Evolutionary conservation across 805 yeast genomes (phyloP), one percentile per base, ranked within the genome.

Genomic region (Scheffersomyces coipomensis): DNA sequence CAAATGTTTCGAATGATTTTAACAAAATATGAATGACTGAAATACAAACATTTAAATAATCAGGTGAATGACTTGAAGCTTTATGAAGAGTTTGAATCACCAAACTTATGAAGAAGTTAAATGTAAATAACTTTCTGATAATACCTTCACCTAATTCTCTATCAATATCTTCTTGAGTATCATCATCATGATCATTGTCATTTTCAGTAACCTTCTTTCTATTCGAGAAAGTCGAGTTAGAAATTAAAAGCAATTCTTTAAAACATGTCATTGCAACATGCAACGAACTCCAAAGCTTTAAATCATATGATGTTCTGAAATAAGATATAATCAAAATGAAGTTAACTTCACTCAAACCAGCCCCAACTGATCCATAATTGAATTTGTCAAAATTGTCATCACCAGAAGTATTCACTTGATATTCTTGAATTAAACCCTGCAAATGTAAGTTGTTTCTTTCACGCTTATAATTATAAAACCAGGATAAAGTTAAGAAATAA

Each of bases 391-490:
- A 6, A 21, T 9, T 9, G 15, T 27, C 30, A 27, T 58, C 63
- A 33, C 55, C 59, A 11, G 42, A 53, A 9, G 46, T 37, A 12
- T 19, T 16, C 10, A 5, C n/a, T 19, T 22, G 21, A 11, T 29
- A 10, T 11, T 15, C 16, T 16, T 18, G 11, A 17, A 43, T 37
- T 13, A 36, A 5, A 19, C 24, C 38, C 15, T 34, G 13, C 5
- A 4, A 4, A 22, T 18, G 13, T 21, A 36, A n/a, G 4, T 22
- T 11, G 22, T 30, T 23, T 10, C 42, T 42, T 35, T 58, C 60
- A 16, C 84, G 64, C 49, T 85, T 88, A 43, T 79, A 88, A 24
- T 74, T 73, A 34, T 88, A 64, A 49, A 88, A 83, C 97, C 97
- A 91, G 1, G 87, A 71, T 5, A 76, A 63, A 5, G 86, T 64